Conservation (phyloP, 768 basidiomycete genomes). For the Scleroderma bovista region DNA sequence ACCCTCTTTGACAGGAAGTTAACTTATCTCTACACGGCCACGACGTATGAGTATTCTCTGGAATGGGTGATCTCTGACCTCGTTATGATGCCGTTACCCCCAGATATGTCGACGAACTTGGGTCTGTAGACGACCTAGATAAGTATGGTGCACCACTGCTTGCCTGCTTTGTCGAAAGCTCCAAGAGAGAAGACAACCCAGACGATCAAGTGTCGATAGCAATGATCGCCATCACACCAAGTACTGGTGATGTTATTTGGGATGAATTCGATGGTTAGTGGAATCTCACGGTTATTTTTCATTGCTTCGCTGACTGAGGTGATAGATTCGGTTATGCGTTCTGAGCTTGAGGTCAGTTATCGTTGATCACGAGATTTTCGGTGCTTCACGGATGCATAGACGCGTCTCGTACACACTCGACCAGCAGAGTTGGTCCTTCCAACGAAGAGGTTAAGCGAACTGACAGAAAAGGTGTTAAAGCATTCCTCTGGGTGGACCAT, state of each 20-base stretch:
- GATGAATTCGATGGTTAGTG: slow-evolving; percentile 78
- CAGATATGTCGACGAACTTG: slow-evolving; percentile 82
- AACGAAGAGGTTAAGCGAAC: slow-evolving; percentile 49
- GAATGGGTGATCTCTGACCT: neutral
- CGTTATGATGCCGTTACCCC: slow-evolving; percentile 7
- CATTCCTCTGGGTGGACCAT: slow-evolving; percentile 59
- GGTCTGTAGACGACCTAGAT: slow-evolving; percentile 59
- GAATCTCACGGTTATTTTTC: neutral
- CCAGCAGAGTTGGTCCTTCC: slow-evolving; percentile 80
- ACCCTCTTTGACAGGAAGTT: slow-evolving; percentile 69
- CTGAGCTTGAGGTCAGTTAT: slow-evolving; percentile 73
- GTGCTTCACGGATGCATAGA: slow-evolving; percentile 42
- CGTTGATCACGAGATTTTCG: neutral
- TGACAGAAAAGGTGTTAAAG: slow-evolving; percentile 70
- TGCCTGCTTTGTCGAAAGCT: slow-evolving; percentile 64
- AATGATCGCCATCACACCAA: slow-evolving; percentile 75
- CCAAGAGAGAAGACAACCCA: slow-evolving; percentile 6
- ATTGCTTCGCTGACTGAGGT: slow-evolving; percentile 3
- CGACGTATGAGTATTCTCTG: slow-evolving; percentile 55
- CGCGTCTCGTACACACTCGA: slow-evolving; percentile 76
- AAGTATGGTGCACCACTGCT: slow-evolving; percentile 57
- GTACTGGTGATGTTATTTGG: slow-evolving; percentile 91
- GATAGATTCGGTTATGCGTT: slow-evolving; percentile 75
- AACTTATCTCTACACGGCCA: slow-evolving; percentile 76
- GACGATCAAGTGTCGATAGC: slow-evolving; percentile 47